Evolutionary conservation across 169 alveolate species (phyloP), one percentile per base, ranked within the genome.

Genomic region (Plasmodium inui): DNA sequence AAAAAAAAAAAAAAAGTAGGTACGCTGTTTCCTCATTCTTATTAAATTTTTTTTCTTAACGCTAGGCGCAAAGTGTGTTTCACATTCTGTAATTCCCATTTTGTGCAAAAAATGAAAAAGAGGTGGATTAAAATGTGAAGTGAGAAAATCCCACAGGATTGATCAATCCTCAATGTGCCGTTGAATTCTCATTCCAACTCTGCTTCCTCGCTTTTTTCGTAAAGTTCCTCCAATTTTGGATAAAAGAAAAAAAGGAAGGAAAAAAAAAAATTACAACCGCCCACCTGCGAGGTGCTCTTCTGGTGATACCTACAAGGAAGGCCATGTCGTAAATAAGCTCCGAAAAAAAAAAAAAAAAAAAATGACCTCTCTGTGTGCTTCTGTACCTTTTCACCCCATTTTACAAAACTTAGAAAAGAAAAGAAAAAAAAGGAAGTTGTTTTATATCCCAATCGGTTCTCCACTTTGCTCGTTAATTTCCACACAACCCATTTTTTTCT

Each of bases 271-370:
- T 61, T 7, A 61, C 74, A 61, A 19, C 32, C 74, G 34, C 26
- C 26, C 74, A 26, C n/a, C 5, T 61, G 74, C 32, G 5, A 61
- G 32, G 32, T 26, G 32, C 32, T 14, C 0, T 61, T 61, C 74
- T 61, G 3, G 32, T 61, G 34, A 1, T 26, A 61, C 74, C 74
- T 61, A 55, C 26, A 55, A 17, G 10, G 12, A 61, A 61, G 74
- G 74, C 26, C 74, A 61, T 7, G 32, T 6, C 28, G 28, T 61
- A 61, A 26, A n/a, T n/a, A 61, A 61, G 9, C 32, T 61, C 74
- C 74, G 74, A 61, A n/a, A 61, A 61, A 61, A n/a, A 61, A 61
- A 61, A 61, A 61, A 61, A 61, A 61, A 61, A 61, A 61, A 61
- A 61, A 26, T n/a, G 28, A 22, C 74, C 74, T 46, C n/a, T 46